Evolutionary conservation across 2,329 filamentous ascomycete genomes (phyloP), one percentile per base, ranked within the genome.

Genomic region (Geosmithia putterillii): DNA sequence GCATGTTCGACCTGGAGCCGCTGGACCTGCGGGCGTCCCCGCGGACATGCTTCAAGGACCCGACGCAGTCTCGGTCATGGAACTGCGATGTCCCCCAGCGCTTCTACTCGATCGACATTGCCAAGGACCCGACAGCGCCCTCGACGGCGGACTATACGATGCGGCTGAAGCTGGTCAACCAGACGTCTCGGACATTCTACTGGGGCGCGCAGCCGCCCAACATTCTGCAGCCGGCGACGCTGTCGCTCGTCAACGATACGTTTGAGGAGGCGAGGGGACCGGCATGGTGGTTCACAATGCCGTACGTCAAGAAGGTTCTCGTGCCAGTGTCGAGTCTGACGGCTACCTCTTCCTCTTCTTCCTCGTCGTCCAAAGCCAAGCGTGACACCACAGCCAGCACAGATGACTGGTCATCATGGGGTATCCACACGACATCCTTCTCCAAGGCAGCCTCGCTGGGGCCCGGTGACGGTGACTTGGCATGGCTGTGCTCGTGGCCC

Each of bases 401-500:
- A 45, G 55, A 62, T 32, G 49, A 50, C 40, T 54, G 48, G 51
- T 40, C 44, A 5, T 49, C 12, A 43, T 43, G 43, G 37, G 47
- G n/a, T n/a, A n/a, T n/a, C 41, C 37, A 41, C 44, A 3, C 54
- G 44, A 44, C 32, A 7, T 41, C 44, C 18, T 46, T 47, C 21
- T 43, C 53, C 37, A 50, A 52, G 17, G 63, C 63, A 1, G 43
- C 44, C 49, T n/a, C n/a, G n/a, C n/a, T n/a, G 3, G 54, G 56
- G 10, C 62, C 63, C 1, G 54, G 64, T 46, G 54, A 57, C 0
- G 74, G 74, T 2, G 73, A 77, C 40, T 70, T 60, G 45, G 69
- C 71, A 1, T 79, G 75, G 75, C 64, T 79, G 19, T 79, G 75
- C 52, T 70, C 62, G 2, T 79, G 75, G 74, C 70, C 73, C 2